Conservation (phyloP, 208 protist genomes). For the Leishmania mexicana region DNA sequence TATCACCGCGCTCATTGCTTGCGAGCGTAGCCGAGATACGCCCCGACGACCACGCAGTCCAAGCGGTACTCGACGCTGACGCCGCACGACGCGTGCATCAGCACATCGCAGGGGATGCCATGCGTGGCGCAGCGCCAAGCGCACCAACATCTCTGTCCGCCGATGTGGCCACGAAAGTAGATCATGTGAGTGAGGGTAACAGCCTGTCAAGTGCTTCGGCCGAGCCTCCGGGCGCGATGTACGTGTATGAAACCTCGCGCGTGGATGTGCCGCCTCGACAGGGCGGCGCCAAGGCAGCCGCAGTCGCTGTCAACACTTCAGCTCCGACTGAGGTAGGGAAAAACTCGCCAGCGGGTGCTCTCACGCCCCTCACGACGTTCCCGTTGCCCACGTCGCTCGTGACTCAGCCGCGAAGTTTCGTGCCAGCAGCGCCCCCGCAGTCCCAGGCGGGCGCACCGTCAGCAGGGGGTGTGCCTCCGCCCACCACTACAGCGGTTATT, state of each 20-base stretch:
- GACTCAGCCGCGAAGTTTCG: neutral
- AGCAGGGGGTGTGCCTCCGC: neutral
- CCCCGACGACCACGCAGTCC: neutral
- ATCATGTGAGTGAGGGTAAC: neutral
- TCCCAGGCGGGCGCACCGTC: neutral
- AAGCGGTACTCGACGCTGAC: neutral
- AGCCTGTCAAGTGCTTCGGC: neutral
- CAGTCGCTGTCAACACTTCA: no score
- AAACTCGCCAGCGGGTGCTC: neutral
- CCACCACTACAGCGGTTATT: neutral
- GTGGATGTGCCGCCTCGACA: neutral
- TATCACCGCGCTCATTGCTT: slow-evolving; percentile 26
- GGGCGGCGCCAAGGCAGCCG: neutral
- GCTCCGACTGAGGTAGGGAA: neutral
- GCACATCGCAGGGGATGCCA: neutral
- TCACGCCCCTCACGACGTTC: neutral
- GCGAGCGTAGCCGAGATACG: slow-evolving; percentile 3
- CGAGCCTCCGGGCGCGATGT: no score
- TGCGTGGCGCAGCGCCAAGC: neutral
- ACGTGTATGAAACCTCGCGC: neutral
- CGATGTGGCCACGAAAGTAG: neutral
- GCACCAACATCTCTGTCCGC: neutral
- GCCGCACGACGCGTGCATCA: neutral
- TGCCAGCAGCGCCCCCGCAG: neutral
- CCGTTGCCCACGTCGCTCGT: neutral